phyloP scores from a whole-genome alignment of 2,329 filamentous ascomycete genomes.

The Periconia macrospinosa region DNA sequence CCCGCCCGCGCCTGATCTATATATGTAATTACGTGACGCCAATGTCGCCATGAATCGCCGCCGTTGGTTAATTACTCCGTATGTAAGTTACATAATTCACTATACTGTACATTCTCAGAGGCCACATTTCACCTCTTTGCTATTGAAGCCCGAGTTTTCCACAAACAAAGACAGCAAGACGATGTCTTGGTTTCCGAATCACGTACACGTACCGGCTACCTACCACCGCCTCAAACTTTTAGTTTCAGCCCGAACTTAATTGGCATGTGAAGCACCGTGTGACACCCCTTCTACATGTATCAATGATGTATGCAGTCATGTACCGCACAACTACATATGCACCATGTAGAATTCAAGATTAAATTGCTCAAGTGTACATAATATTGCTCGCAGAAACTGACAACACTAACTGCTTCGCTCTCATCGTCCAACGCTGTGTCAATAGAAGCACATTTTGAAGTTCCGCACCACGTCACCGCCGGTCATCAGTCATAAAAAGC shows the following conservation, averaged over 20 bases:
- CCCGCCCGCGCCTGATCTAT: neutral
- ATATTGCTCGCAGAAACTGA: neutral
- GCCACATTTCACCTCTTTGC: conserved; percentile 8
- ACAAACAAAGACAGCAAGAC: too few species aligned
- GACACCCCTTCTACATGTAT: neutral
- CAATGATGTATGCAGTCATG: neutral
- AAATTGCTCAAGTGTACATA: neutral
- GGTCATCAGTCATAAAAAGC: conserved; percentile 4
- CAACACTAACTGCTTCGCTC: neutral
- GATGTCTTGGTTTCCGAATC: too few species aligned
- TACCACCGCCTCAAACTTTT: neutral
- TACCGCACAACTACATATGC: too few species aligned
- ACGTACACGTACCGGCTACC: too few species aligned
- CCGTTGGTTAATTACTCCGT: neutral
- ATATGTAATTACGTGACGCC: neutral
- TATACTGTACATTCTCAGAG: conserved; percentile 2
- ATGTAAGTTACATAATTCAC: too few species aligned
- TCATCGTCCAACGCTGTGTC: too few species aligned
- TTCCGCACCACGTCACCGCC: too few species aligned
- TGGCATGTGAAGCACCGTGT: neutral
- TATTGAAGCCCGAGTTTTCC: neutral
- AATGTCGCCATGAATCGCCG: neutral
- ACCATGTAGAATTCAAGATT: neutral
- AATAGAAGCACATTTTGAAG: too few species aligned
- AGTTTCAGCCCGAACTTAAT: neutral